Evolutionary conservation across 148 eudicot genomes (phyloP), one percentile per base, ranked within the genome.

Genomic region (Chenopodium suecicum): DNA sequence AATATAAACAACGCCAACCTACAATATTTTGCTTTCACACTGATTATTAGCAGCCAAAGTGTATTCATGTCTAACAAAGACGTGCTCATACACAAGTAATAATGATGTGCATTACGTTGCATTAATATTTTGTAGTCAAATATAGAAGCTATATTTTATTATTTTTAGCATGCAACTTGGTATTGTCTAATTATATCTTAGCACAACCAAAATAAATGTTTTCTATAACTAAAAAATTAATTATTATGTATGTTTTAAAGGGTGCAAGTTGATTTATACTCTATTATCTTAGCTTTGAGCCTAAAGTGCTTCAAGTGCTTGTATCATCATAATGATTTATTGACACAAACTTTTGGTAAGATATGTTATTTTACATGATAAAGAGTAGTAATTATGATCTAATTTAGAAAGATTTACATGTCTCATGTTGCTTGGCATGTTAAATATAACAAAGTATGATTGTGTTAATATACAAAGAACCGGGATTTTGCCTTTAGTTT

Each of bases 21-120:
- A 29, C 54, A 41, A 72, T 65, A 41, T 58, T 60, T 17, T 52
- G 74, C 31, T 12, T 80, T 80, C 76, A 80, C 34, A 79, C 70
- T 80, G 4, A 50, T 31, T 20, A 69, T 41, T 79, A 72, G 8
- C 37, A 48, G 73, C 60, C 12, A 63, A 64, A 56, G 13, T 47
- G 34, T 27, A 41, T 31, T 58, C 17, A 52, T 56, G 10, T 19
- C 47, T 68, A 32, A n/a, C 47, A 31, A 79, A 52, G 20, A 50
- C 56, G 56, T 75, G 62, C 82, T 62, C 52, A 60, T 58, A 71
- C 76, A 44, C 48, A 34, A n/a, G 63, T 56, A 56, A 56, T 58
- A 13, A 66, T 25, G 82, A 54, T 41, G 82, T 73, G 73, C 48
- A 70, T 46, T 62, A 46, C 46, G 7, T 19, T 70, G 19, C 4